These are phyloP conservation scores for Amylocarpus encephaloides DNA, from an alignment of 2,329 filamentous ascomycete genomes.

Conservation along the genomic window DNA sequence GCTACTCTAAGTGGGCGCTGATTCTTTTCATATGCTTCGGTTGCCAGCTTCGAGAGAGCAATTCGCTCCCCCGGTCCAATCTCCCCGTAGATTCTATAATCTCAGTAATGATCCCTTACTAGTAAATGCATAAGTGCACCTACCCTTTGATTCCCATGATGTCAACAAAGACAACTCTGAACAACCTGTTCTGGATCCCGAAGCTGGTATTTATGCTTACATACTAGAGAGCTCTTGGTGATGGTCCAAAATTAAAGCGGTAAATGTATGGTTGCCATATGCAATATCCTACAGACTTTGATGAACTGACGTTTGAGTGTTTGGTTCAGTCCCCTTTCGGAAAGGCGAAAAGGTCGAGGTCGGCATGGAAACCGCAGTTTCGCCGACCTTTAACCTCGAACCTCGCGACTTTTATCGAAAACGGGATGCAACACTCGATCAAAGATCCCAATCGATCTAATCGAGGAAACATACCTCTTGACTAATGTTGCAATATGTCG, in stretches of 20 bases:
- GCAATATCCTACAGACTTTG: too few relatives aligned
- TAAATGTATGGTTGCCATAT: background rate
- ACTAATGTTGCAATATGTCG: slow-evolving; percentile 21
- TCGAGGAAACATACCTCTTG: background rate
- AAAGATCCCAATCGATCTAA: background rate
- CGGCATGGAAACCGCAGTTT: background rate
- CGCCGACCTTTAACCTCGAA: too few relatives aligned
- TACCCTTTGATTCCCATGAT: slow-evolving; percentile 63
- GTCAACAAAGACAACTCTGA: slow-evolving; percentile 1
- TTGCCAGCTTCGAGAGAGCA: slow-evolving; percentile 74
- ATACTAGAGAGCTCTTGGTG: slow-evolving; percentile 1
- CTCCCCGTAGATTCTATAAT: slow-evolving; percentile 74
- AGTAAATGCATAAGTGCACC: slow-evolving; percentile 9
- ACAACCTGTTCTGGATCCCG: background rate
- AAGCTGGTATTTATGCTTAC: background rate
- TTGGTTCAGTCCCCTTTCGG: background rate
- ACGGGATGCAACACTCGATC: background rate
- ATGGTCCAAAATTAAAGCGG: slow-evolving; percentile 1
- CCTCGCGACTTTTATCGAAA: too few relatives aligned
- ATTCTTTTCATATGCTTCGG: slow-evolving; percentile 66
- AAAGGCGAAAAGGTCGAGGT: background rate
- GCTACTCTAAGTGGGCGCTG: slow-evolving; percentile 75
- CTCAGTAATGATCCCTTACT: slow-evolving; percentile 11
- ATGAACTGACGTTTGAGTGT: too few relatives aligned
- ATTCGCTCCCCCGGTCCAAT: slow-evolving; percentile 75